Base-by-base conservation (phyloP, 306 rosid species). In the Alnus rubra region DNA sequence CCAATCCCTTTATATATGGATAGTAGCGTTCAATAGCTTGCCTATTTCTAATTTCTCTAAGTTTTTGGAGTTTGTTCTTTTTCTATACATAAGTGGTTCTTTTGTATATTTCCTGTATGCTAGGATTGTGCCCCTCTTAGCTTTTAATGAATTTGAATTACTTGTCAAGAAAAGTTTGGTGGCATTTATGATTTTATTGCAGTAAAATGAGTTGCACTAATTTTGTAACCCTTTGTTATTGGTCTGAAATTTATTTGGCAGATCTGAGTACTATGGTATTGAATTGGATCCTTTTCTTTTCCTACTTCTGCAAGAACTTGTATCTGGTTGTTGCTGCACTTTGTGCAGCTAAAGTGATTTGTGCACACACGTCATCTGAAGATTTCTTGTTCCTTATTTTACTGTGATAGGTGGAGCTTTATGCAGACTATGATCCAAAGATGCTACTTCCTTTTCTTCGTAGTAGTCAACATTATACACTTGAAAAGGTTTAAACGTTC, bases 391-490 rank as follows among this genome's bases (percentile, higher is more conserved):
- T 31, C 63, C 82, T 77, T 82, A 42, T 71, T 74, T 84, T 79
- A n/a, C 65, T 65, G 51, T 81, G 83, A 51, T 85, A 95, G 99
- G 96, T 95, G 80, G 99, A 93, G 85, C 99, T 93, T 81, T 95
- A 91, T 79, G 98, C 97, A 14, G 98, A 95, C n/a, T 91, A 89
- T 83, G 98, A 95, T 87, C 84, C 90, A 74, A 93, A 89, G 93
- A 95, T 95, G 98, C 82, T 95, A 52, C 90, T 95, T 72, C 89
- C 98, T 78, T 95, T 95, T 82, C 98, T 95, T 82, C 97, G 97
- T 44, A 93, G 94, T 74, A 93, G 97, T 90, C 98, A 95, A 81
- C 99, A 95, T 83, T 95, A 91, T 76, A 93, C 90, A 64, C 98
- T 95, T 69, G 99, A 93, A 87, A 95, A 95, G 99, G 99, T 93